phyloP scores from a whole-genome alignment of 2,329 filamentous ascomycete genomes.

The Alternaria arbusti region DNA sequence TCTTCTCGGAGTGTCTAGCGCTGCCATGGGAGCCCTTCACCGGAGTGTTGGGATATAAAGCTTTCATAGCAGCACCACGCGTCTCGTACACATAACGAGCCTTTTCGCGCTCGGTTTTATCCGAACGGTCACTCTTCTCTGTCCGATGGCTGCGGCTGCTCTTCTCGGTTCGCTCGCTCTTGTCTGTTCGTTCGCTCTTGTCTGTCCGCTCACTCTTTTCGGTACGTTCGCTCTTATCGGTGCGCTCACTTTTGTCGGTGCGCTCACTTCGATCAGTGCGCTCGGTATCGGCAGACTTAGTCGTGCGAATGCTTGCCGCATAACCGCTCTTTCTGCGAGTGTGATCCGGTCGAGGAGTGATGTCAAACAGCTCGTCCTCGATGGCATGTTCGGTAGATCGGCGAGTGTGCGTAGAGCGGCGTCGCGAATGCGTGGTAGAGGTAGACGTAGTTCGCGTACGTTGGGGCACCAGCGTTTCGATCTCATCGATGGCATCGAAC shows the following conservation, averaged over 20 bases:
- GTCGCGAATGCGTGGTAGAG: conserved; percentile 30
- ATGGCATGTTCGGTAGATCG: conserved; percentile 23
- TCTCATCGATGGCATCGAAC: conserved; percentile 45
- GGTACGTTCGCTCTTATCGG: conserved; percentile 25
- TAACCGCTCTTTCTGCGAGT: conserved; percentile 41
- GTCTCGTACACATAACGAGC: conserved; percentile 44
- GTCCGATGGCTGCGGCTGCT: conserved; percentile 14
- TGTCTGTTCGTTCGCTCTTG: conserved; percentile 22
- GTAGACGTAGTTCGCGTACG: conserved; percentile 27
- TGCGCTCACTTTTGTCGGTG: conserved; percentile 25
- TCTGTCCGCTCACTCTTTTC: conserved; percentile 25
- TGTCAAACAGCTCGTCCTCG: conserved; percentile 33
- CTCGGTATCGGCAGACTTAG: conserved; percentile 29
- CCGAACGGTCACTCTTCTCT: conserved; percentile 24
- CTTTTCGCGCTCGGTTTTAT: conserved; percentile 31
- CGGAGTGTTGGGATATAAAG: conserved; percentile 44
- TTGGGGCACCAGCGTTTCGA: conserved; percentile 39
- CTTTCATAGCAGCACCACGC: conserved; percentile 49
- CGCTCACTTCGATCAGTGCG: conserved; percentile 26
- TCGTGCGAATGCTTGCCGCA: conserved; percentile 31
- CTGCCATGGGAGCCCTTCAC: conserved; percentile 23
- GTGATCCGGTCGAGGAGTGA: conserved; percentile 24
- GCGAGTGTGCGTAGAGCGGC: conserved; percentile 38
- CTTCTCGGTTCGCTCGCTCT: conserved; percentile 17
- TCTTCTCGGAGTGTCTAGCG: conserved; percentile 23